Evolutionary conservation across 768 basidiomycete genomes (phyloP).

Genomic region (Agrocybe praecox): DNA sequence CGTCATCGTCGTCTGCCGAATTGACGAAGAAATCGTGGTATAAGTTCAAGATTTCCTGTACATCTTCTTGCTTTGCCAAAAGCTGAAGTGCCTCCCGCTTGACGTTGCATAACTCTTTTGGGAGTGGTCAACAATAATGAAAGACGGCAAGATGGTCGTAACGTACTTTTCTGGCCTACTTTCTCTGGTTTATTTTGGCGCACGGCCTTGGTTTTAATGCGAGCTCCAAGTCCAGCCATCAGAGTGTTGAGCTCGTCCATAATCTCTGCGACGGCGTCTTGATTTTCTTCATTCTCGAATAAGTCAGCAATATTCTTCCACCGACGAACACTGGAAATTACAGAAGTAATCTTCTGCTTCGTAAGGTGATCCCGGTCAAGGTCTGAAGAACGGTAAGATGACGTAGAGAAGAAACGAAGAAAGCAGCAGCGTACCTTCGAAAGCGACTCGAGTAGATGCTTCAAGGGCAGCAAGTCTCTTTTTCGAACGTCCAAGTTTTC

Average conservation of each 20-base stretch:
- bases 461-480: background rate
- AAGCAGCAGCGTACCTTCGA: background rate
- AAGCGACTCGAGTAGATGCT: background rate
- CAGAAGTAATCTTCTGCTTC: slow-evolving; percentile 10
- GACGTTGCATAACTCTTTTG: background rate
- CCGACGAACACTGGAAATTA: slow-evolving; percentile 16
- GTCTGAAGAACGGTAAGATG: slow-evolving; percentile 10
- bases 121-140: background rate
- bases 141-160: background rate
- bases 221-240: slow-evolving; percentile 17
- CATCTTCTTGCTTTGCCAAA: slow-evolving; percentile 19
- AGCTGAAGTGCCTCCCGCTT: slow-evolving; percentile 2
- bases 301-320: slow-evolving; percentile 20
- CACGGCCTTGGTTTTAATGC: background rate
- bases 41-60: slow-evolving; percentile 13
- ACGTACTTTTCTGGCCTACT: background rate
- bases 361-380: slow-evolving; percentile 8
- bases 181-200: background rate
- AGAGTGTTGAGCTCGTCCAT: slow-evolving; percentile 15
- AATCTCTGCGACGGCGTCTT: slow-evolving; percentile 14
- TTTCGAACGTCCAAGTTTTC: background rate
- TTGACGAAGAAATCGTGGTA: slow-evolving; percentile 19
- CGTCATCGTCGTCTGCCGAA: background rate
- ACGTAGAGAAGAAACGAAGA: background rate
- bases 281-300: background rate